Percentiles rank a stretch among this genome's conserved stretches.
These are phyloP conservation scores for Aspergillus jensenii DNA, from an alignment of 2,329 filamentous ascomycete species.

Conservation along the genomic window DNA sequence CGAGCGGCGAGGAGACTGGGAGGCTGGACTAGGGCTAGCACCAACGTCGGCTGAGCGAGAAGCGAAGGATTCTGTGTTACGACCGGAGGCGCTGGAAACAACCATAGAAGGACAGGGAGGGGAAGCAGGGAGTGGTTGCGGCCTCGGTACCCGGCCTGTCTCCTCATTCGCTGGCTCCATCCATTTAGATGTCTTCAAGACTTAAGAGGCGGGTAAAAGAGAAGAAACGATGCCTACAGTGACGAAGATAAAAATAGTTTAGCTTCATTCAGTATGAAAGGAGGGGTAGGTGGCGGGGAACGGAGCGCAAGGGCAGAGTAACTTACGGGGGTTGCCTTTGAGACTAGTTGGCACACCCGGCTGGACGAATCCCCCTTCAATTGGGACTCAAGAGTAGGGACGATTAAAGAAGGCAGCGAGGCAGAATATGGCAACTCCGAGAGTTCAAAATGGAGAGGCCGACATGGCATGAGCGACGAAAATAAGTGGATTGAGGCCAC, in stretches of 20 bases:
- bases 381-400: background rate
- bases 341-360: constrained; percentile 4
- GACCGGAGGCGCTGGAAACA: constrained; percentile 10
- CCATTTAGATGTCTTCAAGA: constrained; percentile 34
- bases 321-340: background rate
- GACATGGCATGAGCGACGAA: background rate
- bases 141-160: constrained; percentile 31
- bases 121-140: constrained; percentile 26
- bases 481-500: background rate
- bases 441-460: background rate
- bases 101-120: constrained; percentile 14
- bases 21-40: constrained; percentile 15
- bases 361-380: constrained; percentile 3
- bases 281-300: constrained; percentile 13
- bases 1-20: constrained; percentile 16
- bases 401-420: background rate
- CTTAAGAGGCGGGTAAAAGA: background rate
- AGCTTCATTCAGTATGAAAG: constrained; percentile 17
- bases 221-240: background rate
- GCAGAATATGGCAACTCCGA: constrained; percentile 1
- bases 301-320: constrained; percentile 7
- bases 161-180: constrained; percentile 44
- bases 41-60: constrained; percentile 7
- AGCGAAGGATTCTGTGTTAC: constrained; percentile 11
- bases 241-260: constrained; percentile 17